phyloP scores from a whole-genome alignment of 345 rosid genomes.

The Salix viminalis region DNA sequence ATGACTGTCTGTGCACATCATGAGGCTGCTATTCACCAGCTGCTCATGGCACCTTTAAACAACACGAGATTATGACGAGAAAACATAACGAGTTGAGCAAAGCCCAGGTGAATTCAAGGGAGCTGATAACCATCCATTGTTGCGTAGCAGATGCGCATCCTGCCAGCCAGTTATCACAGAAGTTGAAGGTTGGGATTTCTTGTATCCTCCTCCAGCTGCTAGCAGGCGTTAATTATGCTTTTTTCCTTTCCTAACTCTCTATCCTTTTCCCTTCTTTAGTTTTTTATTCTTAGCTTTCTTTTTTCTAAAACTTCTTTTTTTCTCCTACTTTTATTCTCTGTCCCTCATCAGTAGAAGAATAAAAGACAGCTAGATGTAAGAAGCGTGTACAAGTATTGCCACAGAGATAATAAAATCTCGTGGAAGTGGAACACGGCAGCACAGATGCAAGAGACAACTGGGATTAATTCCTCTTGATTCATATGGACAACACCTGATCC shows the following conservation, averaged over 20 bases:
- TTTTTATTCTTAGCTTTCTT: too few relatives aligned
- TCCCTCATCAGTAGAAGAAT: neutral
- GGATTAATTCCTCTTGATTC: neutral
- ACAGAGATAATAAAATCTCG: neutral
- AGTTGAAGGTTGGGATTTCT: conserved; percentile 14
- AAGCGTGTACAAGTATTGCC: neutral
- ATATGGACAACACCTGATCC: neutral
- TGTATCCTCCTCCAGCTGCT: conserved; percentile 14
- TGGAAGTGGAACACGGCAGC: neutral
- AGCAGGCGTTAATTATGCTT: conserved; percentile 10
- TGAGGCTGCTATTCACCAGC: too few relatives aligned
- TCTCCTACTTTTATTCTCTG: too few relatives aligned
- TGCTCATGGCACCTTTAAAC: neutral
- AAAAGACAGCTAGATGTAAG: neutral
- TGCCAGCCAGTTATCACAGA: conserved; percentile 17
- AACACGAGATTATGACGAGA: neutral
- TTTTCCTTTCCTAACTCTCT: too few relatives aligned
- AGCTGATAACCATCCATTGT: neutral
- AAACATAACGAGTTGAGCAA: conserved; percentile 13
- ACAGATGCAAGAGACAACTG: too few relatives aligned
- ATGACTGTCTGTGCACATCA: too few relatives aligned
- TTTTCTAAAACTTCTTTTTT: too few relatives aligned
- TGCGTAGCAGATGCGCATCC: neutral
- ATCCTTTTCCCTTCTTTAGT: too few relatives aligned
- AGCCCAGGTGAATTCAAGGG: conserved; percentile 9